These are phyloP conservation scores for Haematococcus sp. DNA, from an alignment of 139 green algal species.

Conservation along the genomic window DNA sequence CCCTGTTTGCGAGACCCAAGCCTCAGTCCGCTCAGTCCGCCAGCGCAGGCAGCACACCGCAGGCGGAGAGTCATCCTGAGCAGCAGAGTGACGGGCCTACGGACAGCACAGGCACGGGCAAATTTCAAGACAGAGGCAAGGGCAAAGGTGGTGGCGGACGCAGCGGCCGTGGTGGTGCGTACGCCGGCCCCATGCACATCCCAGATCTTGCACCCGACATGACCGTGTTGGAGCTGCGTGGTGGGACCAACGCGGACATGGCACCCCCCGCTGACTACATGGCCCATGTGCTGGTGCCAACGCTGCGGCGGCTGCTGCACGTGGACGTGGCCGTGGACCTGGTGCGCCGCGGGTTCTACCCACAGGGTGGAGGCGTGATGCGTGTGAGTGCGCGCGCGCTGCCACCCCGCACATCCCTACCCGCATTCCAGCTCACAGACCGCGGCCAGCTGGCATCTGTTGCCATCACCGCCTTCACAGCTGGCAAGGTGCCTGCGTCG, in stretches of 20 bases:
- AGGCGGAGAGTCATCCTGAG: too few species aligned
- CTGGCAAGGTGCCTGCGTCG: conserved; percentile 29
- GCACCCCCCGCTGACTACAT: conserved; percentile 75
- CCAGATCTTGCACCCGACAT: background rate
- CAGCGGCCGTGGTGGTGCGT: background rate
- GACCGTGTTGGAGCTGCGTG: conserved; percentile 49
- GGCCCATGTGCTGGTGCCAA: conserved; percentile 69
- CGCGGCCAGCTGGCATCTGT: conserved; percentile 14
- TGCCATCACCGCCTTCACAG: conserved; percentile 43
- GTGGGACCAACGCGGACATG: conserved; percentile 77
- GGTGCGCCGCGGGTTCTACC: conserved; percentile 70
- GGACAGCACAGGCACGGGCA: background rate
- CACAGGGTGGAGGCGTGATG: conserved; percentile 61
- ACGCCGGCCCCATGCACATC: background rate
- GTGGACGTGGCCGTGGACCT: conserved; percentile 40
- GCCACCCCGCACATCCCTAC: conserved; percentile 35
- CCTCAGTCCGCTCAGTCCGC: background rate
- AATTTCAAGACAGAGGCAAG: background rate
- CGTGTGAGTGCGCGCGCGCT: conserved; percentile 34
- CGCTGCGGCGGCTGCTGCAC: conserved; percentile 46
- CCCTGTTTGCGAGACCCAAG: conserved; percentile 30
- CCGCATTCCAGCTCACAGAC: conserved; percentile 50
- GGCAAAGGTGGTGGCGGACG: background rate
- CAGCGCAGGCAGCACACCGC: background rate
- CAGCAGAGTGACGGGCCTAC: too few species aligned